phyloP scores from a whole-genome alignment of 352 stramenopile species.

The Phytopythium aichiense region DNA sequence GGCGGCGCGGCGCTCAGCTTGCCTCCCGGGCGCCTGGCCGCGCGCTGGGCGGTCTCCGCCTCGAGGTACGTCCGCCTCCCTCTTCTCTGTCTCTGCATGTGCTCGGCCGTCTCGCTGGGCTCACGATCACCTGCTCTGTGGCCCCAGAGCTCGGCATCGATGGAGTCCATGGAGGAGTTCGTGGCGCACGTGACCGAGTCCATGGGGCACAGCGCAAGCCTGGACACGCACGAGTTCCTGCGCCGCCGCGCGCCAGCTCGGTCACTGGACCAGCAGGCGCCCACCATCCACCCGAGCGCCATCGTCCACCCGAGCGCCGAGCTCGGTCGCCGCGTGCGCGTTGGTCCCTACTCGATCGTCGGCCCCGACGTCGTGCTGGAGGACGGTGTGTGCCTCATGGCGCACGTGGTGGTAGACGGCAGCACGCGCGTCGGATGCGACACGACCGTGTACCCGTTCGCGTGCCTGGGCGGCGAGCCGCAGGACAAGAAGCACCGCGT shows the following conservation, averaged over 20 bases:
- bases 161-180: conserved; percentile 49
- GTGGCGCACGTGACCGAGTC: conserved; percentile 26
- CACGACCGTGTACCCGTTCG: conserved; percentile 69
- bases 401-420: conserved; percentile 75
- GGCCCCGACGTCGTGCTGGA: conserved; percentile 72
- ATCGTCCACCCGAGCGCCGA: conserved; percentile 61
- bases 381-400: conserved; percentile 56
- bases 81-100: not conserved
- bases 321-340: conserved; percentile 51
- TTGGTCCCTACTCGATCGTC: conserved; percentile 72
- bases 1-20: not conserved
- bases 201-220: not conserved
- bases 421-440: conserved; percentile 47
- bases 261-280: not conserved
- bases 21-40: not conserved
- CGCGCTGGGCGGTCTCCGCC: not conserved
- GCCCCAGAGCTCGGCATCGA: conserved; percentile 13
- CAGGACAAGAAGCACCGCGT: conserved; percentile 79
- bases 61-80: not conserved
- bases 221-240: conserved; percentile 5
- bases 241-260: not conserved
- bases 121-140: too few species aligned
- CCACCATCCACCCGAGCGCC: conserved; percentile 56
- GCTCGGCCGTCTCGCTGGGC: too few species aligned
- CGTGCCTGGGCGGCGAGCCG: conserved; percentile 63